These are phyloP conservation scores for Lonicera japonica DNA, from an alignment of 129 eudicot genomes.

Conservation along the genomic window DNA sequence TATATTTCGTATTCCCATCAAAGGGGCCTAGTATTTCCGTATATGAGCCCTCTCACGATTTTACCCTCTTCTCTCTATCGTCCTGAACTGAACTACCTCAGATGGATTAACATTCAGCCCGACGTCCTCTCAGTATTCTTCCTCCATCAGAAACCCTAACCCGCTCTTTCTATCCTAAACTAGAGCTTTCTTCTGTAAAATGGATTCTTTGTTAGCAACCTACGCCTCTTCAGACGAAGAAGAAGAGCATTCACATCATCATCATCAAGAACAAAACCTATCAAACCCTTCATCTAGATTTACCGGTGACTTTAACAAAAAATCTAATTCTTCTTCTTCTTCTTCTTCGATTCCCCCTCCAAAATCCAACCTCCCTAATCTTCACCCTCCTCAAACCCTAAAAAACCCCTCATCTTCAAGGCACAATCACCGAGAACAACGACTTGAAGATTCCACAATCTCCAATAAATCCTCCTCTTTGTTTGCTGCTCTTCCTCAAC, in stretches of 20 bases:
- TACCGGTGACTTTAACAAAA: background rate
- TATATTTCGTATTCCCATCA: too few species aligned
- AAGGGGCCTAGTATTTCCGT: too few species aligned
- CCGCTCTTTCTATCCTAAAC: too few species aligned
- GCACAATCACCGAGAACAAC: too few species aligned
- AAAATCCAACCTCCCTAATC: background rate
- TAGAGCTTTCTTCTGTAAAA: background rate
- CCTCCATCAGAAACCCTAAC: too few species aligned
- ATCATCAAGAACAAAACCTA: constrained; percentile 3
- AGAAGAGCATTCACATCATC: constrained; percentile 11
- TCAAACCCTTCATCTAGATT: background rate
- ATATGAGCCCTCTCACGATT: too few species aligned
- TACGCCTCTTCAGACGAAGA: constrained; percentile 82
- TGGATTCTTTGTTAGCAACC: constrained; percentile 68
- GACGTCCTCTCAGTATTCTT: too few species aligned
- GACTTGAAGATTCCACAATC: too few species aligned
- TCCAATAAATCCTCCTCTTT: background rate
- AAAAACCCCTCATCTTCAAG: too few species aligned
- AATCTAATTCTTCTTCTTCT: background rate
- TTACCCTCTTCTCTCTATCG: too few species aligned
- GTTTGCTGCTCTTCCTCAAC: background rate
- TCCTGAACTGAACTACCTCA: too few species aligned
- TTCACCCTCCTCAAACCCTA: background rate
- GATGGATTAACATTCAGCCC: too few species aligned
- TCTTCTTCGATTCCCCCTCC: background rate